Conservation (phyloP, 176 grass and related monocot genomes). For the Thalia dealbata region DNA sequence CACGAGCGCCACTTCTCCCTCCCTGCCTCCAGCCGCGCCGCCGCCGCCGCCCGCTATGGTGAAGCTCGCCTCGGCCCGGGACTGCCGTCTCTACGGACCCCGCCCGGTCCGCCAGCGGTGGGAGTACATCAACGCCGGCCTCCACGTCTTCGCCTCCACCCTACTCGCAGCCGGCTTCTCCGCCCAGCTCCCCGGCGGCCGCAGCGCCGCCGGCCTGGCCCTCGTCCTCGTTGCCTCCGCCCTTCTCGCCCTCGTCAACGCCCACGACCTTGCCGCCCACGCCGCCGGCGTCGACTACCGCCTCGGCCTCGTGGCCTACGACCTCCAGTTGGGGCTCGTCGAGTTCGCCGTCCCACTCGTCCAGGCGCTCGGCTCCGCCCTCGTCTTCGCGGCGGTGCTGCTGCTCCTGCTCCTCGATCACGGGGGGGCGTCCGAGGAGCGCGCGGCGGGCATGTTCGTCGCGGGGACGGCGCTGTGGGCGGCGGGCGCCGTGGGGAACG, state of each 20-base stretch:
- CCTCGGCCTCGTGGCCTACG: conserved; percentile 41
- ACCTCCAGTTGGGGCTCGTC: conserved; percentile 64
- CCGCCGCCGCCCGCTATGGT: conserved; percentile 31
- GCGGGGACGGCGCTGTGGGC: conserved; percentile 50
- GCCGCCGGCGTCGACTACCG: conserved; percentile 52
- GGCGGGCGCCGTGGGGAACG: conserved; percentile 44
- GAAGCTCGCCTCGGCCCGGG: conserved; percentile 73
- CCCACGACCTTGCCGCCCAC: conserved; percentile 66
- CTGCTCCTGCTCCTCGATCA: conserved; percentile 14
- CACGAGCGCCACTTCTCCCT: background rate
- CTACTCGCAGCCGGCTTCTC: conserved; percentile 38
- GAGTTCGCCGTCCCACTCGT: conserved; percentile 63
- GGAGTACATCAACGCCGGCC: conserved; percentile 74
- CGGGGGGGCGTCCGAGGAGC: conserved; percentile 30
- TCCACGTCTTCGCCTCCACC: conserved; percentile 42
- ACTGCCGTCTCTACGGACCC: conserved; percentile 57
- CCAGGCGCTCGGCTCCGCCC: conserved; percentile 31
- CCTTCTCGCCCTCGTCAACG: conserved; percentile 38
- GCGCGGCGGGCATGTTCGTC: conserved; percentile 37
- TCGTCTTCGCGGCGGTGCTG: conserved; percentile 30
- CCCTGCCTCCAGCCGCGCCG: background rate
- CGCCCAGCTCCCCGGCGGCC: conserved; percentile 14
- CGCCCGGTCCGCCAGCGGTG: conserved; percentile 32
- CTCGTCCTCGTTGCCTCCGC: conserved; percentile 31
- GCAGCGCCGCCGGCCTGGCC: conserved; percentile 21